Base-by-base conservation (phyloP, 495 filamentous ascomycete genomes). In the Sabuloglossum arenarium region DNA sequence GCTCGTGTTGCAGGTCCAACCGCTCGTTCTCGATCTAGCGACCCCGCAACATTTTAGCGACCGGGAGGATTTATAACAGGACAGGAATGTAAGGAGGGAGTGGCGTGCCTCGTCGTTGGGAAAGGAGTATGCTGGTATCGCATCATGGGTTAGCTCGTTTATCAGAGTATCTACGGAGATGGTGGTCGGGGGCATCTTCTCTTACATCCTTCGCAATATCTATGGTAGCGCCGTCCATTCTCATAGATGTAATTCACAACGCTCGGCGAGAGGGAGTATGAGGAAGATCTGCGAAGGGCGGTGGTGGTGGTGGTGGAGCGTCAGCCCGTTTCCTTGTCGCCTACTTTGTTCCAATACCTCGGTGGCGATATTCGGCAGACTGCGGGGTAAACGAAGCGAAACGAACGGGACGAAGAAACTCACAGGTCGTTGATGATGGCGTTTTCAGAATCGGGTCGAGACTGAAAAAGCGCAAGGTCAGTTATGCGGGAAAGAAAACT, bases 11-110 rank as follows among this genome's bases (percentile, higher is more conserved):
- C n/a, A 59, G n/a, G 30, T 56, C 23, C 5, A 56, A 14, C 3
- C 57, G 57, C 28, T 59, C 57, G 19, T 58, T 42, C 57, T 59
- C 57, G 57, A 49, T 28, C 28, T 55, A 19, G 16, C 32, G 54
- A 9, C 16, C 42, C 19, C 39, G 16, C 12, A 8, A 28, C 30
- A 27, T 56, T 23, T 32, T 19, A 32, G 24, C 23, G 11, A 55
- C n/a, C n/a, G 34, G 16, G 34, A 37, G 16, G 9, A 37, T 37
- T 3, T 14, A 45, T 25, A 24, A 23, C 3, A 45, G 10, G 6
- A 54, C 21, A 19, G 47, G 10, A 16, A 30, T 2, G 14, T 6
- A 19, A 8, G 19, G 10, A n/a, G 12, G 34, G 6, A 1, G 34
- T 10, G 16, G 25, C 54, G 9, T 25, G 28, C 54, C 24, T 57